Conservation (phyloP, 148 eudicot species). For the Rheum nobile region DNA sequence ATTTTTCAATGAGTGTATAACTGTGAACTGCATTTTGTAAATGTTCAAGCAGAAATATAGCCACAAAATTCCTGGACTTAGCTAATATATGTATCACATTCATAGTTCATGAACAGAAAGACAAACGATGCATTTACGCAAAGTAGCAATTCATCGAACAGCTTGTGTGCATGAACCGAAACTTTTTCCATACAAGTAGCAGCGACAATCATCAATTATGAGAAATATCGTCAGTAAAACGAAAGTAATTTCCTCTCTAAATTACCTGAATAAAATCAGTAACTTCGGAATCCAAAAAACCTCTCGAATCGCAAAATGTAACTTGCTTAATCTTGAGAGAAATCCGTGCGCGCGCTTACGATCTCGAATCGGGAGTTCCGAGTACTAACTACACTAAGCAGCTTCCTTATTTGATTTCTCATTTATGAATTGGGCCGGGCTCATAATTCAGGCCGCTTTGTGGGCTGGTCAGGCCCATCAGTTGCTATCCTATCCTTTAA, state of each 20-base stretch:
- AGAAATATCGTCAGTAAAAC: neutral
- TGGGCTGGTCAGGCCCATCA: neutral
- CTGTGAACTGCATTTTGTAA: neutral
- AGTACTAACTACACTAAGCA: too few relatives aligned
- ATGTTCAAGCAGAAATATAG: neutral
- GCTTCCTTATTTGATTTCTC: neutral
- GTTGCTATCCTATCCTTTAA: neutral
- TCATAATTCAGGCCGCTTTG: neutral
- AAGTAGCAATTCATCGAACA: constrained; percentile 20
- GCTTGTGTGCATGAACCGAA: constrained; percentile 13
- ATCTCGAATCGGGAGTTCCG: neutral
- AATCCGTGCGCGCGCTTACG: neutral
- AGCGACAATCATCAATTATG: neutral
- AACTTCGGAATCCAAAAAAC: neutral
- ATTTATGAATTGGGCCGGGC: neutral
- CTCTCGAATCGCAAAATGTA: neutral
- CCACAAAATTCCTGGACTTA: neutral
- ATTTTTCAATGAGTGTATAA: neutral
- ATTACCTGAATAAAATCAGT: neutral
- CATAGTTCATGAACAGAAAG: neutral
- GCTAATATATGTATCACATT: too few relatives aligned
- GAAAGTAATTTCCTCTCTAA: neutral
- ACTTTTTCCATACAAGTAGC: neutral
- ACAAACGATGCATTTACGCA: neutral
- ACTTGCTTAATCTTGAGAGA: neutral